phyloP scores from a whole-genome alignment of 2,329 filamentous ascomycete genomes.

The Nemania sp. region DNA sequence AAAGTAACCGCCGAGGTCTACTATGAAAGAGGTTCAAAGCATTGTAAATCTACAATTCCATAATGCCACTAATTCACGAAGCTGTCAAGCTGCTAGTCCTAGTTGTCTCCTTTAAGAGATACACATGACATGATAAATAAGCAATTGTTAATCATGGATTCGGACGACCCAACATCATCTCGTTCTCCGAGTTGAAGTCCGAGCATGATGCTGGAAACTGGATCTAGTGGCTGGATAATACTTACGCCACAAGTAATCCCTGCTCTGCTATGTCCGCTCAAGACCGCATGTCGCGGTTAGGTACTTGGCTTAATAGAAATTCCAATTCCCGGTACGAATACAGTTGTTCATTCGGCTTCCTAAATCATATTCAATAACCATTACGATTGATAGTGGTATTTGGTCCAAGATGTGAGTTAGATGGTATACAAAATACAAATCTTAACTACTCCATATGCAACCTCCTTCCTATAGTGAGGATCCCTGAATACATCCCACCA shows the following conservation, averaged over 20 bases:
- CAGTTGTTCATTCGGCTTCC: not conserved
- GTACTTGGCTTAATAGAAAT: not conserved
- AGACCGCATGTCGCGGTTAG: too few species aligned
- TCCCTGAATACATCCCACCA: not conserved
- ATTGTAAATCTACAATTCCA: not conserved
- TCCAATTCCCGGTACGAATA: not conserved
- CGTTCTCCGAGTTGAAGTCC: not conserved
- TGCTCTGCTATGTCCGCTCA: too few species aligned
- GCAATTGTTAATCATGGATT: not conserved
- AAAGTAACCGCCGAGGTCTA: not conserved
- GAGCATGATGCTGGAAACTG: not conserved
- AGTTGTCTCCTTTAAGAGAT: too few species aligned
- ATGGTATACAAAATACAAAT: conserved; percentile 4
- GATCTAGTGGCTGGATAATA: too few species aligned
- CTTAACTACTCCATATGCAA: conserved; percentile 13
- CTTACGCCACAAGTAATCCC: too few species aligned
- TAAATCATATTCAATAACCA: not conserved
- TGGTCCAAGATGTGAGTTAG: not conserved
- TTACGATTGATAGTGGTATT: not conserved
- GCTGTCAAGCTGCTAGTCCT: not conserved
- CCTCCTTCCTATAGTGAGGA: not conserved
- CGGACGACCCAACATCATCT: not conserved
- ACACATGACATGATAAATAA: not conserved
- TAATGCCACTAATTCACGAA: not conserved
- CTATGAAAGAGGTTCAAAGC: not conserved